Percentiles rank a stretch among this genome's conserved stretches.
Evolutionary conservation across 768 basidiomycete species (phyloP).

Genomic region (Phallus indusiatus): DNA sequence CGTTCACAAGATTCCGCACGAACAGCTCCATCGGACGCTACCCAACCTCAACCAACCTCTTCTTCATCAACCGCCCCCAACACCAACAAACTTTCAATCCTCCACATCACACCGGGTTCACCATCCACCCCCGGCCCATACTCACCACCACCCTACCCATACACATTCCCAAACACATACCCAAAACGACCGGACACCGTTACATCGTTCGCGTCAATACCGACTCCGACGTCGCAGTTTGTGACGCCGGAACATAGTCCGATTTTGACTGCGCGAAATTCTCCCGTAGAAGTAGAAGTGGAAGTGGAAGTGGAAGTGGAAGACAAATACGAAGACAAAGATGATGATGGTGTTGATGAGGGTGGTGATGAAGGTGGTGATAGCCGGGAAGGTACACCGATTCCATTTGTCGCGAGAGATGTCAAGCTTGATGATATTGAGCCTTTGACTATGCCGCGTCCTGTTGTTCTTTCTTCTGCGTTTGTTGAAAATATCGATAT

Average conservation of each 20-base stretch:
- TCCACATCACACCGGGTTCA: background rate
- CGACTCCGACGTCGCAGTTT: background rate
- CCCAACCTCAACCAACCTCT: too few relatives aligned
- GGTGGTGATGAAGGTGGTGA: too few relatives aligned
- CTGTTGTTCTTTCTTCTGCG: background rate
- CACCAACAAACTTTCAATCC: background rate
- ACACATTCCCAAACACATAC: background rate
- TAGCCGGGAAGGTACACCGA: background rate
- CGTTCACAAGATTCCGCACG: background rate
- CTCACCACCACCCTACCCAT: background rate
- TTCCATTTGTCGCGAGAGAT: background rate
- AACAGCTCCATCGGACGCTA: background rate
- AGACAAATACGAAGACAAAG: too few relatives aligned
- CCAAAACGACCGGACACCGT: background rate
- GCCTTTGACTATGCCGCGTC: background rate
- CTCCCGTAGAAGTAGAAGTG: background rate
- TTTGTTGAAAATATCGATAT: background rate
- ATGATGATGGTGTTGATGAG: too few relatives aligned
- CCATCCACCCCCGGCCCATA: background rate
- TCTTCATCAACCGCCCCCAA: background rate
- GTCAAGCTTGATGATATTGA: background rate
- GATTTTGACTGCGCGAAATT: background rate
- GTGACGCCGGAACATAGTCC: background rate
- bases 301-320: too few relatives aligned
- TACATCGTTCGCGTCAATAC: background rate